Conservation (phyloP, 2,329 filamentous ascomycete genomes). For the Colletotrichum costaricense region DNA sequence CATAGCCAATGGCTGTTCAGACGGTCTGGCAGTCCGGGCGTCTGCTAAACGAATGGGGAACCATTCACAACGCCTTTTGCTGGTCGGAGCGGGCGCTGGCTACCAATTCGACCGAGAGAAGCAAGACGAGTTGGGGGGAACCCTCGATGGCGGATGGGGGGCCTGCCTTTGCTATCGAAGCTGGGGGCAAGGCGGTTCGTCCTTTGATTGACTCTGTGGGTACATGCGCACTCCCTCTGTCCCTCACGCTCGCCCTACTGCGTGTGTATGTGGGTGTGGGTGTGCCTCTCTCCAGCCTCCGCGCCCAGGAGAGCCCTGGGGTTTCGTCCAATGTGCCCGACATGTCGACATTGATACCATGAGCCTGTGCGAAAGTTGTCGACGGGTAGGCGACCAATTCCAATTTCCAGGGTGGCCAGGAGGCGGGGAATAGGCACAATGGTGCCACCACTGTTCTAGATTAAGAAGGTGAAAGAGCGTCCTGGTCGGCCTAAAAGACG, state of each 20-base stretch:
- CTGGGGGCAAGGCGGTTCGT: conserved; percentile 20
- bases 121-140: conserved; percentile 13
- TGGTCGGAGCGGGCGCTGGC: conserved; percentile 33
- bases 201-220: conserved; percentile 22
- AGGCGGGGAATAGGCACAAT: conserved; percentile 32
- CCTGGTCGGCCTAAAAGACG: conserved; percentile 31
- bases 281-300: conserved; percentile 12
- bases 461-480: conserved; percentile 35
- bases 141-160: conserved; percentile 13
- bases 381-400: conserved; percentile 24
- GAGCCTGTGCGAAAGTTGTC: conserved; percentile 27
- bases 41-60: conserved; percentile 30
- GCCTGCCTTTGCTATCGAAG: conserved; percentile 19
- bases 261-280: no score
- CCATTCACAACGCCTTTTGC: conserved; percentile 24
- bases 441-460: conserved; percentile 36
- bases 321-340: conserved; percentile 20
- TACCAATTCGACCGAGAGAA: conserved; percentile 29
- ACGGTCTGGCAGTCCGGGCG: conserved; percentile 26
- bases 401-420: conserved; percentile 33
- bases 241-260: conserved; percentile 12
- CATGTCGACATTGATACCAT: conserved; percentile 26
- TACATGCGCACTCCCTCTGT: not conserved
- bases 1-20: conserved; percentile 31
- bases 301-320: conserved; percentile 13